A percentile compares a stretch with the other conserved stretches of the same genome.
Conservation (phyloP, 73 alveolate genomes). For the Blepharisma stoltei region DNA sequence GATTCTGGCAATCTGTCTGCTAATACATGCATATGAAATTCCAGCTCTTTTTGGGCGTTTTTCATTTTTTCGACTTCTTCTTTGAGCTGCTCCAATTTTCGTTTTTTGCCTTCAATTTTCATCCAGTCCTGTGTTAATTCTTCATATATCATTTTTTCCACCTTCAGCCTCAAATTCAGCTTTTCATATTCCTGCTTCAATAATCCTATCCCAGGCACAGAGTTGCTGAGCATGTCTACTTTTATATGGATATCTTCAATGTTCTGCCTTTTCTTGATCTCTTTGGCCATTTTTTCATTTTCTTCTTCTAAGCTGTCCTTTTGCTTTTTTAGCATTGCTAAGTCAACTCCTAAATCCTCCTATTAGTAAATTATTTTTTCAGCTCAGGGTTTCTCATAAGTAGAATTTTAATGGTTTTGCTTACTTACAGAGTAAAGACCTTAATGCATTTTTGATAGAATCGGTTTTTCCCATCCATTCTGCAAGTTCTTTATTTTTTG, state of each 20-base stretch:
- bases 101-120: constrained; percentile 25
- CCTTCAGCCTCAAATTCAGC: not conserved
- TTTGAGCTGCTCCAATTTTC: not conserved
- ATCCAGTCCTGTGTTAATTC: not conserved
- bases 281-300: constrained; percentile 4
- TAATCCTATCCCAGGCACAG: not conserved
- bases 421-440: no score
- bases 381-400: no score
- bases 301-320: not conserved
- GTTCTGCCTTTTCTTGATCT: not conserved
- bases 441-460: not conserved
- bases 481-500: not conserved
- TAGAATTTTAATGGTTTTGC: no score
- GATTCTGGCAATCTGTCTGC: constrained; percentile 17
- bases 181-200: not conserved
- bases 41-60: constrained; percentile 1
- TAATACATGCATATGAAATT: not conserved
- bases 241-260: constrained; percentile 15
- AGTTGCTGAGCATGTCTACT: constrained; percentile 9
- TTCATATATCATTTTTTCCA: not conserved
- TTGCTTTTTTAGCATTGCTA: constrained; percentile 17
- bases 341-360: constrained; percentile 1
- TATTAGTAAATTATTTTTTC: no score
- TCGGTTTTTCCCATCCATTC: constrained; percentile 24
- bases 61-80: constrained; percentile 22